Conservation (phyloP, 2,329 filamentous ascomycete genomes). For the Rhynchosporium secalis region DNA sequence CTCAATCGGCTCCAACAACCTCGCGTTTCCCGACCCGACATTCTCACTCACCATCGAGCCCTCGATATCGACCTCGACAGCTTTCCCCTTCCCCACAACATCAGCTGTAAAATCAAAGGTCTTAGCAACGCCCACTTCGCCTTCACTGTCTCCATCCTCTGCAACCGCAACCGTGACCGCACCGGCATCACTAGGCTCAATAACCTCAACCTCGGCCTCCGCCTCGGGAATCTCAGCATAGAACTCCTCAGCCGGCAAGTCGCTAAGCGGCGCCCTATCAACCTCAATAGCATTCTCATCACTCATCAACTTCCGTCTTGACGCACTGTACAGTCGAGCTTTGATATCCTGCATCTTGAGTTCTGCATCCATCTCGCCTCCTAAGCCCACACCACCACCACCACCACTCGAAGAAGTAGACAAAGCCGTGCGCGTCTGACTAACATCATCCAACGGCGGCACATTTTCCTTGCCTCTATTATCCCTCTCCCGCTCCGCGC, state of each 20-base stretch:
- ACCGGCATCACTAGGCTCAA: too few species aligned
- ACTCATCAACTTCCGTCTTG: constrained; percentile 40
- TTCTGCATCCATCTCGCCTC: constrained; percentile 22
- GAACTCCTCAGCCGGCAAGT: constrained; percentile 67
- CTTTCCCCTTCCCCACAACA: constrained; percentile 35
- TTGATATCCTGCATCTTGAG: constrained; percentile 38
- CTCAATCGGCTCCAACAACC: constrained; percentile 55
- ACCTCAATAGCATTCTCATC: constrained; percentile 63
- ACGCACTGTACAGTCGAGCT: constrained; percentile 18
- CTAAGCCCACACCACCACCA: background rate
- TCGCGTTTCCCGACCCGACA: constrained; percentile 45
- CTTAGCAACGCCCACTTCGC: constrained; percentile 16
- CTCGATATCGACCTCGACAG: constrained; percentile 40
- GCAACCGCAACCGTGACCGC: too few species aligned
- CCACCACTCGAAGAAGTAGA: constrained; percentile 12
- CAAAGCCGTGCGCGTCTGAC: constrained; percentile 49
- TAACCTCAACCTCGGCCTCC: constrained; percentile 51
- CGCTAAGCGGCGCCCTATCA: constrained; percentile 63
- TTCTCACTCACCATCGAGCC: constrained; percentile 43
- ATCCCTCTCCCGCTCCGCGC: constrained; percentile 52
- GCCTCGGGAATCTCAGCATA: constrained; percentile 67
- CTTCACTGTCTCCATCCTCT: constrained; percentile 8
- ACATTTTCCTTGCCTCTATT: constrained; percentile 90
- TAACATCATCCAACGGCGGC: constrained; percentile 68
- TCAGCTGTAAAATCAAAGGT: constrained; percentile 37